Evolutionary conservation across 768 basidiomycete species (phyloP), one percentile per base, ranked within the genome.

Genomic region (Daedaleopsis nitida): DNA sequence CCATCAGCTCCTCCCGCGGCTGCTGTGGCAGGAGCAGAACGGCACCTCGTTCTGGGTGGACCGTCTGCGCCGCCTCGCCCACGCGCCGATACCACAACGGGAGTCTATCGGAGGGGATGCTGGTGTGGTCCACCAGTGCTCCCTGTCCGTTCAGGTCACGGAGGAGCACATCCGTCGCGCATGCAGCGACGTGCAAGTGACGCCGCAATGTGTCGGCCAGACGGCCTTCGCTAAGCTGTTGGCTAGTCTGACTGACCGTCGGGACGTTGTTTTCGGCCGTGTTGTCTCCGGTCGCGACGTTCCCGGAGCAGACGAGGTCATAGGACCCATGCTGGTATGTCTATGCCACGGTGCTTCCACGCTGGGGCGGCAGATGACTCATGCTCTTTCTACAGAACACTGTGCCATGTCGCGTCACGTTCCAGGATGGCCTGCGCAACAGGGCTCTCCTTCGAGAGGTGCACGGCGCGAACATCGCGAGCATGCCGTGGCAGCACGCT

Each of bases 271-370:
- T 14, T 82, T 82, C 58, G 81, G 81, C 0, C 78, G 80, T 50
- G 77, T 79, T 17, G 71, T 82, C 6, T 80, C 81, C 17, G 81
- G 81, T 45, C 71, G 81, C 55, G 75, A 71, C 47, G 70, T 77
- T 16, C 73, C 74, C 21, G 74, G 72, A 38, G 74, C 77, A 10
- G 80, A 82, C 64, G 68, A 75, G 11, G 78, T 81, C 2, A 74
- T 82, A 53, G 81, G 81, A 5, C 81, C 81, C 6, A 74, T 81
- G 57, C 66, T 82, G 58, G 81, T 82, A 53, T 64, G 78, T 69
- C 52, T 43, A 38, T 35, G 13, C 21, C 14, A 7, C 4, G 52
- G 48, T 19, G 17, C 13, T n/a, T 35, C 7, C 4, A 12, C 11
- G 24, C 47, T 32, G 12, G 5, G 32, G 39, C 24, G 58, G 63